These are phyloP conservation scores for Trichocladium antarcticum DNA, from an alignment of 495 filamentous ascomycete species.

Conservation along the genomic window DNA sequence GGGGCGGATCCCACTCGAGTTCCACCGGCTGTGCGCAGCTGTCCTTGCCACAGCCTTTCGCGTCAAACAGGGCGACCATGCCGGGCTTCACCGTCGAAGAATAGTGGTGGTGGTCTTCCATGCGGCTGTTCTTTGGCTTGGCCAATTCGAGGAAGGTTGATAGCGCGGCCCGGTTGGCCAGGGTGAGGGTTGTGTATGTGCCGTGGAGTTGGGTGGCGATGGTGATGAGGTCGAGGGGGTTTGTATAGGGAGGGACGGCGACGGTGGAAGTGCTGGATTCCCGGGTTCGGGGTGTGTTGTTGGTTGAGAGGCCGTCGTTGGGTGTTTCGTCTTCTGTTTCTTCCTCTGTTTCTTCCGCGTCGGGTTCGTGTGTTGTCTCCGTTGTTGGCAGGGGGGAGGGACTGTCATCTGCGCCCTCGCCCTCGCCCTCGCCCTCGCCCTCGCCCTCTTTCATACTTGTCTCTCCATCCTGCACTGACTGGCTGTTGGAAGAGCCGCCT, in stretches of 20 bases:
- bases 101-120: slow-evolving; percentile 6
- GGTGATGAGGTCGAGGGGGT: not conserved
- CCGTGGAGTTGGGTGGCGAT: not conserved
- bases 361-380: too few relatives aligned
- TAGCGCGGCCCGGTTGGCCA: slow-evolving; percentile 7
- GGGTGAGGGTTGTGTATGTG: slow-evolving; percentile 8
- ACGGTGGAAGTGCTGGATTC: not conserved
- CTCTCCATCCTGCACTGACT: too few relatives aligned
- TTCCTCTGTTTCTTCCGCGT: not conserved
- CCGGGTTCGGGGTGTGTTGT: not conserved
- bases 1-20: slow-evolving; percentile 6
- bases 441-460: too few relatives aligned
- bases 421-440: too few relatives aligned
- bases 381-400: too few relatives aligned
- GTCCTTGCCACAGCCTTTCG: not conserved
- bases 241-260: not conserved
- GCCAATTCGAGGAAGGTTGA: slow-evolving; percentile 3
- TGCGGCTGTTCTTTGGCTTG: not conserved
- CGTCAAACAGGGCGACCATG: not conserved
- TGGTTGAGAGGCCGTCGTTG: not conserved
- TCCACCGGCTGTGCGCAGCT: not conserved
- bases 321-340: not conserved
- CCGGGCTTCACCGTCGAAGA: not conserved
- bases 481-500: too few relatives aligned
- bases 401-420: not conserved